Conservation (phyloP, 495 filamentous ascomycete species). For the Penicillium psychrofluorescens region DNA sequence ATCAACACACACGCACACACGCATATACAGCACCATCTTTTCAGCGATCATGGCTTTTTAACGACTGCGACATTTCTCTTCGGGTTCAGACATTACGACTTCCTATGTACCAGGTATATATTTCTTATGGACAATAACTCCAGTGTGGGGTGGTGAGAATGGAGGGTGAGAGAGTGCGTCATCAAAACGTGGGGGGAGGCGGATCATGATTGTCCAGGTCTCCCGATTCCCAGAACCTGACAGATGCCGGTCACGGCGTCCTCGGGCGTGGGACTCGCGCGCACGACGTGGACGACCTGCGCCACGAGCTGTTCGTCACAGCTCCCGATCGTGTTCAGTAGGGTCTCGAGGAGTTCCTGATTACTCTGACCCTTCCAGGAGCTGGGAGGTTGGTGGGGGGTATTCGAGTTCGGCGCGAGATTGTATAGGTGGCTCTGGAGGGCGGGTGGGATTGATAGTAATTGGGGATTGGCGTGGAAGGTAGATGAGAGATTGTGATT, state of each 20-base stretch:
- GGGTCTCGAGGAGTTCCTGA: constrained; percentile 17
- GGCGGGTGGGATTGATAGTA: not conserved
- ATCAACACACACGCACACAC: too few relatives aligned
- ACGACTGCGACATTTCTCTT: not conserved
- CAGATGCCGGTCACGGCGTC: constrained; percentile 26
- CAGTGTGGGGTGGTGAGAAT: not conserved
- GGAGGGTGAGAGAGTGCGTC: not conserved
- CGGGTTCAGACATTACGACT: constrained; percentile 1
- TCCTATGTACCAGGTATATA: constrained; percentile 2
- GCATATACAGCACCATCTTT: too few relatives aligned
- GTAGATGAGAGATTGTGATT: too few relatives aligned
- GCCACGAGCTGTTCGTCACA: constrained; percentile 22
- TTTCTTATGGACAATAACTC: not conserved
- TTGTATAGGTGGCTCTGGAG: not conserved
- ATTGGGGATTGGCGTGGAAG: not conserved
- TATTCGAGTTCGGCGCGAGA: not conserved
- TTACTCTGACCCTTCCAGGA: constrained; percentile 22
- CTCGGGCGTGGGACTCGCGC: constrained; percentile 23
- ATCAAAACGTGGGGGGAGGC: not conserved
- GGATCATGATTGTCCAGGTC: not conserved
- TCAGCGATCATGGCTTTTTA: too few relatives aligned
- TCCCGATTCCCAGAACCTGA: constrained; percentile 17
- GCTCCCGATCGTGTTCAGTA: constrained; percentile 24
- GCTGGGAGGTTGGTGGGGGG: not conserved
- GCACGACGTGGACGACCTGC: constrained; percentile 23